Base-by-base conservation (phyloP, 1,139 yeast species). In the Yamadazyma songkhlaensis region DNA sequence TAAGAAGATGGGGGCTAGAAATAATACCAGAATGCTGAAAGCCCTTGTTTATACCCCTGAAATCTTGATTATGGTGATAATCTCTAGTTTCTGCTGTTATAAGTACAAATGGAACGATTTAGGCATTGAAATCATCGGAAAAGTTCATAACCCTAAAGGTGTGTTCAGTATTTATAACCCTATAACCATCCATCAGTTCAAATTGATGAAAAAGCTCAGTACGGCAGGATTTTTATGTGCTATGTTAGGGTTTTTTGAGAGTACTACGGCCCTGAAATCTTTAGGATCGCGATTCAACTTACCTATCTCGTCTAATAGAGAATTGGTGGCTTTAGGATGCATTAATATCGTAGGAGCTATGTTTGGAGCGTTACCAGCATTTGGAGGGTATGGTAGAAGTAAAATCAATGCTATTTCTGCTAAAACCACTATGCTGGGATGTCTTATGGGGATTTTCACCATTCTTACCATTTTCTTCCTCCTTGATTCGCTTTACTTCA, bases 301-400 rank as follows among this genome's bases (percentile, higher is more conserved):
- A 30, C 84, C 87, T 0, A 78, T 84, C 4, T 81, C 90, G 0
- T 79, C 90, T 1, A 84, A 84, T 51, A 68, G 90, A 46, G 94
- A 84, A 51, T 61, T 84, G 37, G 84, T 84, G 6, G 97, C 97
- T 0, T 66, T 92, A 33, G 98, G 98, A 0, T 62, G 77, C 14
- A 79, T 85, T 35, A 92, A 90, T 51, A 46, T 89, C 2, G 63
- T 74, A 3, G 82, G 84, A 1, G 76, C 88, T 2, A 44, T 78
- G 14, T 79, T 87, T 49, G 92, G 96, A 3, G 86, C 92, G 0
- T 65, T 92, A 10, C 97, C 98, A 0, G 81, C 96, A 1, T 90
- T 90, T 69, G 98, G 98, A 2, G 97, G 98, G 0, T 92, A 92
- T 54, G 97, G 97, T 1, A 74, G 98, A 55, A 83, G 95, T 26